These are phyloP conservation scores for Fusarium sp. DNA, from an alignment of 2,329 filamentous ascomycete genomes.

Conservation along the genomic window DNA sequence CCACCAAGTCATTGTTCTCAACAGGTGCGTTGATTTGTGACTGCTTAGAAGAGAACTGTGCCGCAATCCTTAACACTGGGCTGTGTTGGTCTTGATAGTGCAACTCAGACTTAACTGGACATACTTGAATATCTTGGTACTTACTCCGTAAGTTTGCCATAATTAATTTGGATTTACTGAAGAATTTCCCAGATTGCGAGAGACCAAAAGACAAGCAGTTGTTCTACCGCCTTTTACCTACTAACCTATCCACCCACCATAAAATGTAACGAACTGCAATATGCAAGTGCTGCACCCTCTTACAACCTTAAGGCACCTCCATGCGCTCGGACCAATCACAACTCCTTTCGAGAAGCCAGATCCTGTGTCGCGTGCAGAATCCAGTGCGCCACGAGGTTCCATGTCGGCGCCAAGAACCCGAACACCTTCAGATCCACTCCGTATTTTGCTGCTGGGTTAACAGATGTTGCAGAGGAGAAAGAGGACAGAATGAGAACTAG, in stretches of 20 bases:
- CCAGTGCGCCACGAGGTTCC: slow-evolving; percentile 33
- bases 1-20: slow-evolving; percentile 1
- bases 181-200: too few species aligned
- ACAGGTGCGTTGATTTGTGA: neutral
- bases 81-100: slow-evolving; percentile 1
- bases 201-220: too few species aligned
- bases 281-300: slow-evolving; percentile 19
- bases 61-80: neutral
- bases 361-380: slow-evolving; percentile 41
- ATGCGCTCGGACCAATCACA: slow-evolving; percentile 27
- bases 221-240: neutral
- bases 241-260: neutral
- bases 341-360: slow-evolving; percentile 7
- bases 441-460: slow-evolving; percentile 26
- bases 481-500: neutral
- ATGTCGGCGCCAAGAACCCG: slow-evolving; percentile 21
- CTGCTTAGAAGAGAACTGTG: neutral
- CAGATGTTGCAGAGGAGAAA: slow-evolving; percentile 9
- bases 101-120: neutral
- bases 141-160: too few species aligned
- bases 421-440: slow-evolving; percentile 33
- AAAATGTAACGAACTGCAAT: slow-evolving; percentile 6
- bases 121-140: neutral
- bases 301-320: slow-evolving; percentile 5
- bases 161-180: too few species aligned